Percentiles rank a stretch among this genome's conserved stretches.
phyloP scores from a whole-genome alignment of 306 rosid species.

The Prinsepia uniflora region DNA sequence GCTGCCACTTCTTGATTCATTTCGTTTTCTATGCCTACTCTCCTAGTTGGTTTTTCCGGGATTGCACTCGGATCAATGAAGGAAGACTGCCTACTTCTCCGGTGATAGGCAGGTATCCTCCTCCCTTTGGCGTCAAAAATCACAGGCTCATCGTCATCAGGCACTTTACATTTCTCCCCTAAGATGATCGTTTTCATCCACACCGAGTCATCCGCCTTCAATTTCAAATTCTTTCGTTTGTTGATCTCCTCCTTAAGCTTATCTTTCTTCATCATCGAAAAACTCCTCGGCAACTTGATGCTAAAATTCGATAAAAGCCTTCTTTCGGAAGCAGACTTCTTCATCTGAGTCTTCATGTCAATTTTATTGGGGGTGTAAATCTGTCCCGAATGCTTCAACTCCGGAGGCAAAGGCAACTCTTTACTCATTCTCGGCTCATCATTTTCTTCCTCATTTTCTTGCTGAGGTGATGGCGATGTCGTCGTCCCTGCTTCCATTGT shows the following conservation, averaged over 20 bases:
- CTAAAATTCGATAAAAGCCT: conserved; percentile 32
- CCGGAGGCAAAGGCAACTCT: conserved; percentile 61
- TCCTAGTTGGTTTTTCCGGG: background rate
- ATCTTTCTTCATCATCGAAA: conserved; percentile 39
- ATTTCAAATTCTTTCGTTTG: conserved; percentile 21
- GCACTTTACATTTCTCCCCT: conserved; percentile 65
- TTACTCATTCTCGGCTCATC: conserved; percentile 17
- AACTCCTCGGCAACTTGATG: conserved; percentile 50
- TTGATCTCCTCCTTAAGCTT: conserved; percentile 24
- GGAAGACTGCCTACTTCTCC: conserved; percentile 38
- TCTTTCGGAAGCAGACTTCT: conserved; percentile 49
- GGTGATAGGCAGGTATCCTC: conserved; percentile 60
- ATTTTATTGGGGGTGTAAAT: background rate
- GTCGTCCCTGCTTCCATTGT: background rate
- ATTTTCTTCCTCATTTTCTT: background rate
- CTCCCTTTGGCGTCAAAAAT: conserved; percentile 60
- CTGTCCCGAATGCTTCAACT: conserved; percentile 31
- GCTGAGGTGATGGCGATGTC: conserved; percentile 7
- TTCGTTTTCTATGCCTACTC: background rate
- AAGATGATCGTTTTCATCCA: conserved; percentile 87
- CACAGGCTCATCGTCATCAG: conserved; percentile 46
- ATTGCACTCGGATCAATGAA: conserved; percentile 14
- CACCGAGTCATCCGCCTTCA: conserved; percentile 53
- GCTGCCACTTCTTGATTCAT: background rate
- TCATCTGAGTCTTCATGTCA: conserved; percentile 3